Conservation (phyloP, 148 eudicot species). For the Nyssa sinensis region DNA sequence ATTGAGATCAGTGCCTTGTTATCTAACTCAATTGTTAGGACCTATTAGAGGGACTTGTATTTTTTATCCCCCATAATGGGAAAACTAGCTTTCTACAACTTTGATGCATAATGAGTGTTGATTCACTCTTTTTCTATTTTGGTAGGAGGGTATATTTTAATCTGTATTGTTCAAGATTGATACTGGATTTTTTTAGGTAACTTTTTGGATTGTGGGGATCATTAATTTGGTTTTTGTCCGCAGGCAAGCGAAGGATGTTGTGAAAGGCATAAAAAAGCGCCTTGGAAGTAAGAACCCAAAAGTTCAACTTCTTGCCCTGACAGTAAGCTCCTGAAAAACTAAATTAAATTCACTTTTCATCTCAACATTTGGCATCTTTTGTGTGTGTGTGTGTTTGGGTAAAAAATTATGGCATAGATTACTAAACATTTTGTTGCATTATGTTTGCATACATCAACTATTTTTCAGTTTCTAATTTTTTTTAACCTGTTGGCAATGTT, state of each 20-base stretch:
- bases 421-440: background rate
- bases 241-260: slow-evolving; percentile 92
- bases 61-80: background rate
- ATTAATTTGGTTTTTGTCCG: slow-evolving; percentile 19
- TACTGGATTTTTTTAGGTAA: background rate
- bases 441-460: background rate
- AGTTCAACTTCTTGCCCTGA: slow-evolving; percentile 86
- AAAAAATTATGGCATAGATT: background rate
- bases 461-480: too few relatives aligned
- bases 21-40: background rate
- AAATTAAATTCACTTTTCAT: background rate
- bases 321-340: slow-evolving; percentile 42
- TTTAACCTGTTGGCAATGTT: background rate
- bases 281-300: slow-evolving; percentile 77
- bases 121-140: background rate
- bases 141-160: background rate
- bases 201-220: background rate
- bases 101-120: background rate
- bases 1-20: background rate
- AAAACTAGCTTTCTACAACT: background rate
- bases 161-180: background rate
- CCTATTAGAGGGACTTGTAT: background rate
- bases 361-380: background rate
- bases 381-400: too few relatives aligned
- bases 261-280: slow-evolving; percentile 84